These are phyloP conservation scores for Tagetes erecta DNA, from an alignment of 129 eudicot genomes.

Conservation along the genomic window DNA sequence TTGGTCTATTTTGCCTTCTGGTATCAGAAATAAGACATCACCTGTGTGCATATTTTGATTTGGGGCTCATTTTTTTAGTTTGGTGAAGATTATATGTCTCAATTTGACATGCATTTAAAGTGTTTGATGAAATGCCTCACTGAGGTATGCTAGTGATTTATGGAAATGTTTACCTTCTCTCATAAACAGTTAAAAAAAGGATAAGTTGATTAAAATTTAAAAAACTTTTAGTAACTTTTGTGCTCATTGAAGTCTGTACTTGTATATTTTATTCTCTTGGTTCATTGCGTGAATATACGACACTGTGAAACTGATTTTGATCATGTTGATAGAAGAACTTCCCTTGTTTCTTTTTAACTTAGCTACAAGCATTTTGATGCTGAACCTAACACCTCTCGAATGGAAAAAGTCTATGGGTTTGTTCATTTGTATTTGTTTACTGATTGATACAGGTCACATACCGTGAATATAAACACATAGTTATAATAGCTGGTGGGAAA, in stretches of 20 bases:
- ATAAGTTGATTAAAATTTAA: not conserved
- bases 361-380: slow-evolving; percentile 1
- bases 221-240: not conserved
- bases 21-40: not conserved
- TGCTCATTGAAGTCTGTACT: not conserved
- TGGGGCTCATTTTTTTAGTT: not conserved
- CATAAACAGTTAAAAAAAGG: not conserved
- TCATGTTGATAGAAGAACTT: not conserved
- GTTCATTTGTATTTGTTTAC: not conserved
- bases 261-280: not conserved
- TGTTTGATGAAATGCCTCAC: slow-evolving; percentile 2
- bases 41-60: not conserved
- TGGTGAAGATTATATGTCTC: not conserved
- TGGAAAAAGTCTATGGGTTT: not conserved
- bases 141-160: not conserved
- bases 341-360: slow-evolving; percentile 1
- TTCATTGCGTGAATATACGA: not conserved
- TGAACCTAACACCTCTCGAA: not conserved
- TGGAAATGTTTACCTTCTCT: not conserved
- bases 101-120: not conserved
- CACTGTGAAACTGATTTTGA: not conserved
- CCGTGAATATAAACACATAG: slow-evolving; percentile 3
- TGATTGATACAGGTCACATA: slow-evolving; percentile 18
- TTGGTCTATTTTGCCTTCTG: not conserved
- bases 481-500: slow-evolving; percentile 9